Evolutionary conservation across 192 early-diverging fungal species (phyloP), one percentile per base, ranked within the genome.

Genomic region (Rhizophagus clarus): DNA sequence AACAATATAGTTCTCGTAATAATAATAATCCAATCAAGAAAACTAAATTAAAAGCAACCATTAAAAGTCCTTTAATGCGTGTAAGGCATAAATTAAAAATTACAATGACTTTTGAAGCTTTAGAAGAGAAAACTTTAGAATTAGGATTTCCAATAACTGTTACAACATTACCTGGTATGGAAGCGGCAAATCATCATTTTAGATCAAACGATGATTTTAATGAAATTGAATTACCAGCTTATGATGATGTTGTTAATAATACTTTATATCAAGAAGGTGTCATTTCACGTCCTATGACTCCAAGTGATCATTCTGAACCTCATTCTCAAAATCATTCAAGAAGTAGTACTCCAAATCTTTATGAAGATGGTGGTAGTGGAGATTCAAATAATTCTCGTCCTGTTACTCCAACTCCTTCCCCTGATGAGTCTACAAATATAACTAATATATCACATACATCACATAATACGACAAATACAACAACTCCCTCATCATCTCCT

Each of bases 241-340:
- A 79, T 60, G 77, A 79, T 79, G 77, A 79, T 71, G 49, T 60
- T 28, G 34, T 79, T 17, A 45, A 74, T 15, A 26, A 74, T 70
- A 9, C 68, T 42, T n/a, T 37, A 40, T 7, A n/a, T 70, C 22
- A 34, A 22, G 68, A 34, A 11, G n/a, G 15, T 2, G 11, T 22
- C 11, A 29, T 3, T 24, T 70, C 68, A 20, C 29, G 68, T 37
- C 68, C 68, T 42, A 34, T 42, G 10, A 70, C 34, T n/a, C 68
- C 68, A 40, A 37, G 14, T 31, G 14, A 31, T 34, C 17, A 62
- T 62, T 62, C 61, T 24, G 63, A 66, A 4, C 6, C 63, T 28
- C 63, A 26, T 29, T 64, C 62, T 64, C n/a, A 29, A 64, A 64
- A 64, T 64, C 62, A 64, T 31, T 66, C 63, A 28, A 66, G 63